phyloP scores from a whole-genome alignment of 108 stramenopile genomes.

The Pseudonitzschia delicatissima region DNA sequence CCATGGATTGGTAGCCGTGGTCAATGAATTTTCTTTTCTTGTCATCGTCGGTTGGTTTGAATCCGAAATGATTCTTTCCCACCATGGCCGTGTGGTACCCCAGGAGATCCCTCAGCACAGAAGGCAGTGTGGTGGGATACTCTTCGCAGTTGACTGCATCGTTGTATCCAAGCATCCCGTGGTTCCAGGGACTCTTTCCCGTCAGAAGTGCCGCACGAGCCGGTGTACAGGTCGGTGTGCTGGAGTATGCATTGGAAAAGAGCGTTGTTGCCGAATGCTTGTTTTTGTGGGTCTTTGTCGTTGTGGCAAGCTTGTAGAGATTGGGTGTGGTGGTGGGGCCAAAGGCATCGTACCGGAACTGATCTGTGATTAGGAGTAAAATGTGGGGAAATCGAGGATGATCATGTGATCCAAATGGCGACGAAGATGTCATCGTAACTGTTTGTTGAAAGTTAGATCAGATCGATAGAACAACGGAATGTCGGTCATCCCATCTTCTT shows the following conservation, averaged over 20 bases:
- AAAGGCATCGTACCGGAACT: slow-evolving; percentile 38
- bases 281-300: not conserved
- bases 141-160: slow-evolving; percentile 6
- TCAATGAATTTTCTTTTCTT: not conserved
- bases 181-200: slow-evolving; percentile 37
- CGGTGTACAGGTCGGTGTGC: slow-evolving; percentile 46
- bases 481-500: too few species aligned
- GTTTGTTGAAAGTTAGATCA: too few species aligned
- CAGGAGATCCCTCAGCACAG: not conserved
- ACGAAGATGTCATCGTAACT: too few species aligned
- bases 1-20: slow-evolving; percentile 26
- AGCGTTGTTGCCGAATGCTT: not conserved
- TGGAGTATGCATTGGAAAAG: slow-evolving; percentile 30
- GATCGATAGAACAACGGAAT: too few species aligned
- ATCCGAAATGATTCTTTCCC: slow-evolving; percentile 48
- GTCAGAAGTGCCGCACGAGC: slow-evolving; percentile 35
- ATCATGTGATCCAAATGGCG: too few species aligned
- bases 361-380: slow-evolving; percentile 36
- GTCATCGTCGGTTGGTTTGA: not conserved
- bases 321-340: slow-evolving; percentile 23
- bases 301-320: slow-evolving; percentile 10
- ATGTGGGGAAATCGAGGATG: slow-evolving; percentile 37
- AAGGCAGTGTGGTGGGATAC: slow-evolving; percentile 37
- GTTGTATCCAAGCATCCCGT: slow-evolving; percentile 42
- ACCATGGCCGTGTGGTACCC: slow-evolving; percentile 21